Percentiles rank a stretch among this genome's conserved stretches.
phyloP scores from a whole-genome alignment of 139 green algal genomes.

The Coelastrella sp. region DNA sequence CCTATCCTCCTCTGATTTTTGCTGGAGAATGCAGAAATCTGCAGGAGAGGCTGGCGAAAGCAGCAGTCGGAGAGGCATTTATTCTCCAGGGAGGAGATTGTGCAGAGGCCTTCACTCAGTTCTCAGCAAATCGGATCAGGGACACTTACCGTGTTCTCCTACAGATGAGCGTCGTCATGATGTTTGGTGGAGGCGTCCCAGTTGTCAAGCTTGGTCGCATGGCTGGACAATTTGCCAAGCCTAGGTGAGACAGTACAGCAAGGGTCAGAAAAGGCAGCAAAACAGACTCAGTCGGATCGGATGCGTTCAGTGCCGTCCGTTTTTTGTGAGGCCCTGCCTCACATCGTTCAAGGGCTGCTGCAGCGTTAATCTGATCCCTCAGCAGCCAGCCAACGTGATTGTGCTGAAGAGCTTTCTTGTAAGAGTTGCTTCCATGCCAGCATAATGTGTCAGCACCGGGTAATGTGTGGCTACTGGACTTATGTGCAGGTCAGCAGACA shows the following conservation, averaged over 20 bases:
- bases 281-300: too few relatives aligned
- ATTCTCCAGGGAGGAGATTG: conserved; percentile 95
- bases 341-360: not conserved
- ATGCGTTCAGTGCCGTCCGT: too few relatives aligned
- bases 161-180: conserved; percentile 97
- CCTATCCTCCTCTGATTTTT: conserved; percentile 96
- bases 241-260: conserved; percentile 58
- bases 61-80: conserved; percentile 88
- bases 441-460: too few relatives aligned
- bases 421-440: too few relatives aligned
- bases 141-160: conserved; percentile 93
- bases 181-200: conserved; percentile 95
- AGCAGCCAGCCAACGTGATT: too few relatives aligned
- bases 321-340: too few relatives aligned
- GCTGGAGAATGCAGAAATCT: conserved; percentile 96
- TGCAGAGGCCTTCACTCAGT: conserved; percentile 96
- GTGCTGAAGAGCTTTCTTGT: too few relatives aligned
- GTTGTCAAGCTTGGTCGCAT: conserved; percentile 99
- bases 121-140: conserved; percentile 95
- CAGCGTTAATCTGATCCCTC: not conserved
- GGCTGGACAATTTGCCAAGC: conserved; percentile 99
- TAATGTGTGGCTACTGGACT: too few relatives aligned
- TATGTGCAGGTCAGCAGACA: conserved; percentile 59
- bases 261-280: not conserved
- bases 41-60: conserved; percentile 88